Evolutionary conservation across 495 filamentous ascomycete genomes (phyloP).

Genomic region (Bacidia gigantensis): DNA sequence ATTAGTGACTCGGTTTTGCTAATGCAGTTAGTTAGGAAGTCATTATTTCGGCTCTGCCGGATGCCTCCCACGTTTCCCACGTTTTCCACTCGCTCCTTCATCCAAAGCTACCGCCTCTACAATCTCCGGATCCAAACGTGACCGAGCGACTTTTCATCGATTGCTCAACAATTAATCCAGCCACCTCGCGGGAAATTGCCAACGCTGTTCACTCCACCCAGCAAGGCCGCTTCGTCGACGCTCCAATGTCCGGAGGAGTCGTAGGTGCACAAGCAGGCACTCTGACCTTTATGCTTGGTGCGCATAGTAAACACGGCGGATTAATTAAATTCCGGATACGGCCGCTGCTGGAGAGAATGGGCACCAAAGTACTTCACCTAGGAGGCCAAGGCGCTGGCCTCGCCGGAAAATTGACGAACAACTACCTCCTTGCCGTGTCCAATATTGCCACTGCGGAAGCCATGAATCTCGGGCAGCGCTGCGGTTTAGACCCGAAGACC

Average conservation of each 20-base stretch:
- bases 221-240: conserved; percentile 46
- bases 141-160: conserved; percentile 49
- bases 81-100: conserved; percentile 54
- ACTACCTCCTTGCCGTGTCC: conserved; percentile 67
- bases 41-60: conserved; percentile 67
- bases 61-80: conserved; percentile 62
- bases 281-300: conserved; percentile 66
- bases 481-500: conserved; percentile 56
- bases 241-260: conserved; percentile 62
- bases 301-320: conserved; percentile 24
- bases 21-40: conserved; percentile 41
- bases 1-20: not conserved
- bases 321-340: conserved; percentile 39
- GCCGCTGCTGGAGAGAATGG: conserved; percentile 54
- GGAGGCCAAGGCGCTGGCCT: conserved; percentile 60
- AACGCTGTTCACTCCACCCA: conserved; percentile 33
- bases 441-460: conserved; percentile 77
- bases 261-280: conserved; percentile 58
- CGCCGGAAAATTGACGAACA: conserved; percentile 69
- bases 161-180: conserved; percentile 75
- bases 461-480: conserved; percentile 67
- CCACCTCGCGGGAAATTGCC: conserved; percentile 50
- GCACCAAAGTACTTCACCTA: conserved; percentile 55
- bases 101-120: conserved; percentile 11
- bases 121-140: conserved; percentile 1